Conservation (phyloP, 345 rosid species). For the Salix koriyanagi region DNA sequence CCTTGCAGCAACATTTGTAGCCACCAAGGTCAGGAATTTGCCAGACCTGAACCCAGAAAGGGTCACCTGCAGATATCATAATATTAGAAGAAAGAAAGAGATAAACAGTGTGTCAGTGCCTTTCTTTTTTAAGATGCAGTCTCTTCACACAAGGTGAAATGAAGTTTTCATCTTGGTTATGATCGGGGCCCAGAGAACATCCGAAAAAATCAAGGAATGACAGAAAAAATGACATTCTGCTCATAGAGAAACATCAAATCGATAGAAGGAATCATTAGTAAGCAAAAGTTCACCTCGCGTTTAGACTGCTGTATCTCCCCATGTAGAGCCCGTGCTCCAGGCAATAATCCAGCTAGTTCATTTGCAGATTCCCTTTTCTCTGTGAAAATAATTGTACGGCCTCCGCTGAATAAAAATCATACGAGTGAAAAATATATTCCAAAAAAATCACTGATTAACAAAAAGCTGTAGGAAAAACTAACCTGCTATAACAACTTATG, state of each 20-base stretch:
- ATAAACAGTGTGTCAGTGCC: neutral
- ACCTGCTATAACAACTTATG: slow-evolving; percentile 93
- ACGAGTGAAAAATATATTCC: neutral
- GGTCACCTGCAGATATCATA: slow-evolving; percentile 53
- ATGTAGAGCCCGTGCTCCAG: slow-evolving; percentile 84
- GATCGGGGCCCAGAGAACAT: neutral
- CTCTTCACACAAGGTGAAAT: neutral
- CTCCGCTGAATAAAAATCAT: slow-evolving; percentile 58
- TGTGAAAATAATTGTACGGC: slow-evolving; percentile 83
- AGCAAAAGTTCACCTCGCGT: slow-evolving; percentile 63
- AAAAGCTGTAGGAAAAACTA: slow-evolving; percentile 6
- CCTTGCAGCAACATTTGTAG: slow-evolving; percentile 96
- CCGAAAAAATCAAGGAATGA: neutral
- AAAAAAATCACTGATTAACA: neutral
- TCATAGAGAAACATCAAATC: neutral
- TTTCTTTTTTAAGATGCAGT: neutral
- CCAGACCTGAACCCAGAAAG: slow-evolving; percentile 88
- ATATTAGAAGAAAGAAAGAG: neutral
- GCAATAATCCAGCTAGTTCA: slow-evolving; percentile 78
- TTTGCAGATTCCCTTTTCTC: slow-evolving; percentile 86
- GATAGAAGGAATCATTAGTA: neutral
- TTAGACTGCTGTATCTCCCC: slow-evolving; percentile 93
- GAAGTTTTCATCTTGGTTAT: neutral
- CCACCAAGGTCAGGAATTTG: slow-evolving; percentile 81
- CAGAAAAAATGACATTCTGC: neutral